phyloP scores from a whole-genome alignment of 495 filamentous ascomycete species.

The Xylaria castorea region DNA sequence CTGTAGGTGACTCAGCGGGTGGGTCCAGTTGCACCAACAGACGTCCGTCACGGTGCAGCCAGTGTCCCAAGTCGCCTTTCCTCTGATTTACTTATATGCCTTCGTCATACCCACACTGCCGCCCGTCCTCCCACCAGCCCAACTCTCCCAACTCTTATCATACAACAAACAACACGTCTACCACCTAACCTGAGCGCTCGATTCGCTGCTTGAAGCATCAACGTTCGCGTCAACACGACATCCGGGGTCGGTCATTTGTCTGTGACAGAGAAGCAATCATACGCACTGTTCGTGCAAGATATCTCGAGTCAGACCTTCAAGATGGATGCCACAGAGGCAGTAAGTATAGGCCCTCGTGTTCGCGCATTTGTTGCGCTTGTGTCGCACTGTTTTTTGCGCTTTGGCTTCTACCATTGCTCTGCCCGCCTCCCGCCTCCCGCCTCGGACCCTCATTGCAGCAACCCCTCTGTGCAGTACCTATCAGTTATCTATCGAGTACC shows the following conservation, averaged over 20 bases:
- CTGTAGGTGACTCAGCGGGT: background rate
- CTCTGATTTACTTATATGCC: slow-evolving; percentile 7
- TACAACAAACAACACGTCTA: slow-evolving; percentile 1
- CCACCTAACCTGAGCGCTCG: background rate
- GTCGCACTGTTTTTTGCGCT: slow-evolving; percentile 2
- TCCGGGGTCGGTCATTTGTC: background rate
- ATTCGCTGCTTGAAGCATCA: background rate
- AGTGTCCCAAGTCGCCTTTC: background rate
- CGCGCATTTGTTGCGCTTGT: slow-evolving; percentile 1
- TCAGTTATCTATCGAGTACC: too few relatives aligned
- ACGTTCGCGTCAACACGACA: background rate
- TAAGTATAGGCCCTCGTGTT: background rate
- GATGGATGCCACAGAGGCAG: slow-evolving; percentile 24
- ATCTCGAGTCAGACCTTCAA: slow-evolving; percentile 15
- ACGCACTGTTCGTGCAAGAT: slow-evolving; percentile 4
- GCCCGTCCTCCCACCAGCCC: background rate
- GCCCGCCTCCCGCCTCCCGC: background rate
- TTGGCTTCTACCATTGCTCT: background rate
- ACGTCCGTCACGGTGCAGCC: background rate
- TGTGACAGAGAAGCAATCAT: background rate
- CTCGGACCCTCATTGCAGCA: background rate
- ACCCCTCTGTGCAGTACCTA: background rate
- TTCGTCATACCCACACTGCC: slow-evolving; percentile 10
- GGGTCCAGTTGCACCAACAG: background rate
- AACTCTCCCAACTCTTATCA: slow-evolving; percentile 11